Base-by-base conservation (phyloP, 306 rosid species). In the Malus asiatica region DNA sequence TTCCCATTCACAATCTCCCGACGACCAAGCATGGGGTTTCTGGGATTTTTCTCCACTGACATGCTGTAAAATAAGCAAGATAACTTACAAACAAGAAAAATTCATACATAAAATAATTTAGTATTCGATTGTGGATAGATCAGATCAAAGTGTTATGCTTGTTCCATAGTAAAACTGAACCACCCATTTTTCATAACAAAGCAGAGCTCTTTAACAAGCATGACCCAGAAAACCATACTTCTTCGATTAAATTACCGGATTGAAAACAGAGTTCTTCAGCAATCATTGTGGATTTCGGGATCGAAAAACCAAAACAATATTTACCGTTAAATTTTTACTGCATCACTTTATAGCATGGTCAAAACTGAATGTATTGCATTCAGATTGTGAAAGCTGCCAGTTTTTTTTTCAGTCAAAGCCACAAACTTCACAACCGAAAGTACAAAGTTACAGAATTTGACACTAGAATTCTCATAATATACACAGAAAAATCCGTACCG, bases 11-110 rank as follows among this genome's bases (percentile, higher is more conserved):
- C 82, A 45, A 84, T 74, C 81, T 90, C 92, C 22, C 99, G 86
- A 46, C 23, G 82, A 51, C 97, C 99, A 74, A 95, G 93, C 99
- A 95, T 95, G 27, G 79, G 91, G 70, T 85, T 90, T 14, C 38
- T 33, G 0, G 97, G 97, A 84, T 81, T 68, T 72, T 78, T 95
- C 85, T 92, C 96, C 78, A 89, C 97, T 8, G 93, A 89, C 83
- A 83, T n/a, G 77, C 99, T 95, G 89, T 40, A 81, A 74, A 76
- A 77, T 11, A 22, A 76, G 69, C 46, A 33, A 83, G 73, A 63
- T 4, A 23, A 35, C 40, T 78, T 59, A 27, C 29, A 38, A 59
- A 58, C 45, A 45, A 8, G 25, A 55, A 74, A 74, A 42, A 2
- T 58, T 68, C 22, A 32, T 9, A 59, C 11, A 16, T 23, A 74